These are phyloP conservation scores for Eucalyptus camaldulensis DNA, from an alignment of 345 rosid species.

Conservation along the genomic window DNA sequence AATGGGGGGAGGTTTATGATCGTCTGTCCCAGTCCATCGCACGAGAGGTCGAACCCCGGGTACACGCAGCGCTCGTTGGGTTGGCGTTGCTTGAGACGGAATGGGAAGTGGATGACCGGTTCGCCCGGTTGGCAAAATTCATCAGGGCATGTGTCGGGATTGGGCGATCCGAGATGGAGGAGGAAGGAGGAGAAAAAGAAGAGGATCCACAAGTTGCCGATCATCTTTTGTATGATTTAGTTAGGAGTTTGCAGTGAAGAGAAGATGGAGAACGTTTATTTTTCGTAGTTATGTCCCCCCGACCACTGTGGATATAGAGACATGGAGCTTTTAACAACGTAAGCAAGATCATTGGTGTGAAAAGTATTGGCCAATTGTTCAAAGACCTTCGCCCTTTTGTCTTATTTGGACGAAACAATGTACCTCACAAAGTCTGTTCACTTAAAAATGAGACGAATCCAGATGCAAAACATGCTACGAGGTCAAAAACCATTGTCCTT, in stretches of 20 bases:
- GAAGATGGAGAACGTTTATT: neutral
- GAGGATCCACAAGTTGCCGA: neutral
- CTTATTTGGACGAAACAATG: neutral
- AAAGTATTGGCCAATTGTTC: neutral
- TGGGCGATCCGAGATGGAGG: neutral
- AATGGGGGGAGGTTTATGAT: neutral
- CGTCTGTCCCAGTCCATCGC: neutral
- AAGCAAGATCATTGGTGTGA: neutral
- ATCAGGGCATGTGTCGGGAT: neutral
- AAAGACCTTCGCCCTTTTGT: neutral
- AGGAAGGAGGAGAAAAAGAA: neutral
- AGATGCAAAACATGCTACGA: neutral
- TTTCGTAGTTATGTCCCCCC: neutral
- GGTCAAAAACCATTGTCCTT: neutral
- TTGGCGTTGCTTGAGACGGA: neutral
- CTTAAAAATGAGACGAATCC: neutral
- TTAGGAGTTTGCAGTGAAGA: neutral
- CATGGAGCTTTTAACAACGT: neutral
- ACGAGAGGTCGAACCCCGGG: neutral
- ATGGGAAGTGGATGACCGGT: neutral
- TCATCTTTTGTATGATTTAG: neutral
- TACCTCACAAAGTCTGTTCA: neutral
- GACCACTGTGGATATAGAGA: neutral
- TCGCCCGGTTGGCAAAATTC: neutral
- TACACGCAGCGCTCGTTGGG: neutral